These are phyloP conservation scores for Clonostachys solani DNA, from an alignment of 2,329 filamentous ascomycete species.

Conservation along the genomic window DNA sequence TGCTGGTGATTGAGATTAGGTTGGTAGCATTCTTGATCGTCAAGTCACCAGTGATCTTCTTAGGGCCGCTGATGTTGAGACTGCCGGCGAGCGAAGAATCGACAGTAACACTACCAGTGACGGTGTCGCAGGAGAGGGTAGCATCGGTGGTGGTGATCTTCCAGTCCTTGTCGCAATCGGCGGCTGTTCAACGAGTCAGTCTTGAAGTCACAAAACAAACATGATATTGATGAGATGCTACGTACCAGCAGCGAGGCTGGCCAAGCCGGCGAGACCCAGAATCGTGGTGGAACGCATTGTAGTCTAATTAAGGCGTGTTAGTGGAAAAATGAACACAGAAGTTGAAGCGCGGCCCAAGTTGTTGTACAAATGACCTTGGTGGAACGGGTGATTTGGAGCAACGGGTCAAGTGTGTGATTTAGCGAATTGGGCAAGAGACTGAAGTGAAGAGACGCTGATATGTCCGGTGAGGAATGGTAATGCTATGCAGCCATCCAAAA, in stretches of 20 bases:
- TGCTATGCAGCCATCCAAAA: no score
- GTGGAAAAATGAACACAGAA: constrained; percentile 2
- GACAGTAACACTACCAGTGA: constrained; percentile 66
- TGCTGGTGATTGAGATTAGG: constrained; percentile 59
- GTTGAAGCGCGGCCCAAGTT: background rate
- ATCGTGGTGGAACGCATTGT: constrained; percentile 43
- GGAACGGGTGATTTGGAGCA: background rate
- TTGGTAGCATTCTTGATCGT: constrained; percentile 54
- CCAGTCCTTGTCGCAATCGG: constrained; percentile 47
- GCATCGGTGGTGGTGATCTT: constrained; percentile 60
- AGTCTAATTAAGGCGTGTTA: constrained; percentile 17
- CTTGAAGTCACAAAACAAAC: background rate
- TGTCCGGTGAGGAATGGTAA: no score
- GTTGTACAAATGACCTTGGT: background rate
- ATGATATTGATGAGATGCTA: background rate
- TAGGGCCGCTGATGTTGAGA: constrained; percentile 58
- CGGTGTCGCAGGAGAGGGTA: constrained; percentile 61
- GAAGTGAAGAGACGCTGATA: no score
- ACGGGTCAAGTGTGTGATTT: no score
- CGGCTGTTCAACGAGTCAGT: constrained; percentile 11
- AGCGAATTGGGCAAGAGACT: no score
- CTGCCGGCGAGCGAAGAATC: constrained; percentile 46
- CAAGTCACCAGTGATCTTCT: constrained; percentile 53
- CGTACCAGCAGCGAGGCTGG: constrained; percentile 37
- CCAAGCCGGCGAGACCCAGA: constrained; percentile 38